Base-by-base conservation (phyloP, 139 green algal genomes). In the Mesotaenium endlicherianum region DNA sequence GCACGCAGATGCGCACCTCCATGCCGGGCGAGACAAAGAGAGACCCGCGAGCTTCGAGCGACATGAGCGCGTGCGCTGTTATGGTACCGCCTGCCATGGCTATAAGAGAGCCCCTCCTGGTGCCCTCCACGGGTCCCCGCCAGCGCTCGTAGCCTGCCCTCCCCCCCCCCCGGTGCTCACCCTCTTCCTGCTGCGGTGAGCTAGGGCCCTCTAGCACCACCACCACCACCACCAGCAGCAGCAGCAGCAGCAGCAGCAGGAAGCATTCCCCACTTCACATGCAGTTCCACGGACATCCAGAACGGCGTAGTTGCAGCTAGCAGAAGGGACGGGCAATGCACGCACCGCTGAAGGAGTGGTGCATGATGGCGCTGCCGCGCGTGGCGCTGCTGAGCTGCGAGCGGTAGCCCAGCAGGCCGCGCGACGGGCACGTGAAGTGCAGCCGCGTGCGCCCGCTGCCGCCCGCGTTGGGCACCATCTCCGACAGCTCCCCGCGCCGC, bases 351-450 rank as follows among this genome's bases (percentile, higher is more conserved):
- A 97, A 97, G n/a, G 90, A 90, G 30, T 94, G 88, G 47, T 93
- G 86, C 84, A 97, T 86, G 44, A 97, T 41, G 17, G 93, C 94
- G 3, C 93, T 92, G 30, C 94, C 94, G 3, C 92, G 84, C 0
- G 94, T 97, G 39, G 94, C 64, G 31, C 90, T 90, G 0, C 90
- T 91, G 84, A 97, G 97, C 11, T 89, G 31, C 20, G 85, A 86
- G 57, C 89, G 80, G 90, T 94, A 95, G 64, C 92, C 92, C 39
- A 97, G 91, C 64, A 97, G 90, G 49, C 93, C 93, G 1, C 50
- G 76, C n/a, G 90, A 92, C 30, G 93, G 92, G 1, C 86, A 88
- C 17, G 78, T 68, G 78, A 96, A 96, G 26, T 72, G 78, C 31
- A 96, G 87, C 17, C 91, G 90, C 87, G 91, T 93, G 47, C 90